Evolutionary conservation across 306 rosid genomes (phyloP), one percentile per base, ranked within the genome.

Genomic region (Erythrophleum fordii): DNA sequence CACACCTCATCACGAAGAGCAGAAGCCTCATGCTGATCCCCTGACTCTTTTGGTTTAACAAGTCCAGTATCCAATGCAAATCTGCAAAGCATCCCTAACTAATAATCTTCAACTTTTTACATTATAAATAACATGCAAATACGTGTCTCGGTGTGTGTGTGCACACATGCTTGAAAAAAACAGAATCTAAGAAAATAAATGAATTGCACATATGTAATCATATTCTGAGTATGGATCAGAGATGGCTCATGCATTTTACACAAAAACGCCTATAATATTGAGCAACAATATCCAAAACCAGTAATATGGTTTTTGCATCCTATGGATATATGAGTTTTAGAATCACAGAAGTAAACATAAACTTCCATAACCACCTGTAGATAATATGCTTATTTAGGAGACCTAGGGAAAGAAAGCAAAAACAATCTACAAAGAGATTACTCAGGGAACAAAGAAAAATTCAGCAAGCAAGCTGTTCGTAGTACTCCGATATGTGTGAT

Each of bases 1-100:
- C 86, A 22, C 88, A 95, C 98, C 88, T 95, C 97, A 69, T 95
- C 97, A 65, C 85, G 94, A 85, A 95, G 92, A 77, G 86, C 88
- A 81, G 97, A 91, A 81, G 97, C 88, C 55, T 90, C 82, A 23
- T 75, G 90, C 26, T 80, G 90, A 87, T 89, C 94, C 83, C 87
- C 97, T 4, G 92, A 87, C 83, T 87, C 91, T 67, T 84, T 91
- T 60, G 93, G 72, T 69, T 67, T 90, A 80, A 62, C 79, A 31
- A 68, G 85, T 69, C 87, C 88, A 12, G 84, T 17, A 58, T 94
- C 90, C 26, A 94, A 82, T 28, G 86, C 76, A 78, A 91, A 88
- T 81, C 98, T 92, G 97, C 82, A 85, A 83, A 78, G 41, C 53
- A 80, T n/a, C 48, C 49, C 78, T n/a, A 18, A 58, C 67, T 56